A percentile compares a stretch with the other conserved stretches of the same genome.
Evolutionary conservation across 176 grass and related monocot genomes (phyloP).

Genomic region (Bothriochloa decipiens): DNA sequence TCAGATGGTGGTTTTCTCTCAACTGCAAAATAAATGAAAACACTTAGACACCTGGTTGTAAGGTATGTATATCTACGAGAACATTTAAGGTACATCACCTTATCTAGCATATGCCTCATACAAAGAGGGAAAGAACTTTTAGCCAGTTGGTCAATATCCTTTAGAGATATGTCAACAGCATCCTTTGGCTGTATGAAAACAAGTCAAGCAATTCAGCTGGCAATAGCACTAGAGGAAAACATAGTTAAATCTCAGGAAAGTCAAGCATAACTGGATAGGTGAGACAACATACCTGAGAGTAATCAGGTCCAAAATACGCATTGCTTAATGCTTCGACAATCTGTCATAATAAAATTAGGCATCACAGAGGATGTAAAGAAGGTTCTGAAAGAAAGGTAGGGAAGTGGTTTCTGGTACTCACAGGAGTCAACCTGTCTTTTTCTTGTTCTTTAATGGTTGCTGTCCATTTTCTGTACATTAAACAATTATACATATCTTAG

Average conservation of each 20-base stretch:
- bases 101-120: slow-evolving; percentile 93
- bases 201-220: slow-evolving; percentile 15
- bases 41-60: slow-evolving; percentile 32
- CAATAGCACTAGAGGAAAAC: not conserved
- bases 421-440: slow-evolving; percentile 84
- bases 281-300: slow-evolving; percentile 69
- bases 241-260: slow-evolving; percentile 5
- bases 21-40: slow-evolving; percentile 58
- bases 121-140: slow-evolving; percentile 95
- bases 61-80: slow-evolving; percentile 37
- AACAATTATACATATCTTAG: slow-evolving; percentile 33
- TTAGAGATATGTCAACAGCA: slow-evolving; percentile 77
- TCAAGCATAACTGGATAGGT: not conserved
- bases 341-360: slow-evolving; percentile 57
- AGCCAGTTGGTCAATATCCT: slow-evolving; percentile 89
- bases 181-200: slow-evolving; percentile 68
- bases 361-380: slow-evolving; percentile 26
- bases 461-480: slow-evolving; percentile 81
- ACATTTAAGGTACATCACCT: slow-evolving; percentile 54
- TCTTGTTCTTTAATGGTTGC: slow-evolving; percentile 88
- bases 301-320: slow-evolving; percentile 97
- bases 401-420: slow-evolving; percentile 54
- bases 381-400: slow-evolving; percentile 26
- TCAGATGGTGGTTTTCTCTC: slow-evolving; percentile 97
- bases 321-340: slow-evolving; percentile 97